Evolutionary conservation across 2,329 filamentous ascomycete genomes (phyloP), one percentile per base, ranked within the genome.

Genomic region (Hypoxylon sp.): DNA sequence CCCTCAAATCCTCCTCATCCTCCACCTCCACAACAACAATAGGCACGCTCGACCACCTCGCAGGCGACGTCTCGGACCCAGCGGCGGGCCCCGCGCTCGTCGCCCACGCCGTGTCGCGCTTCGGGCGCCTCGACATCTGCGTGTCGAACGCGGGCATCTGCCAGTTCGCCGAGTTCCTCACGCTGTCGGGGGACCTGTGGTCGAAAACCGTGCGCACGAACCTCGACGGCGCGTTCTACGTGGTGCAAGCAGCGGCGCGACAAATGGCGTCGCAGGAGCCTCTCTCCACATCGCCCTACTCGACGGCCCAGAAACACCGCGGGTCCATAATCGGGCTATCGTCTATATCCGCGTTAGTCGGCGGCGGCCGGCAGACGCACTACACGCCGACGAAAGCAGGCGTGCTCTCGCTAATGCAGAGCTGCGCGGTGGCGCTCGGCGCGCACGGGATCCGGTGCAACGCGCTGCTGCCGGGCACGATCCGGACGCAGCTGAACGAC

Each of bases 351-450:
- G 92, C 92, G 0, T 86, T 94, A 11, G 91, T 94, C 0, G 93
- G 93, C 39, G 93, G 93, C 47, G 92, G 90, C 0, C 83, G 86
- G 51, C 93, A 97, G 82, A 90, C 89, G 27, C 93, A 97, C 77
- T 97, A 97, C 80, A 97, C 93, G 15, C 92, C 93, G 8, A 97
- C 93, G 15, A 97, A 97, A 80, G 93, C 93, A 0, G 93, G 93
- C 2, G 86, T 97, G 2, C 77, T 93, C 39, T 92, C 89, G 51
- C 84, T 97, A 48, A 96, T 97, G 88, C 93, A 97, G 82, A 93
- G 90, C 71, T 89, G 89, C 39, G 93, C 93, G 0, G 91, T 93
- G 35, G 92, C 93, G 7, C 80, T 97, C 48, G 93, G 93, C 0
- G 86, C 88, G 75, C 87, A 96, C 78, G 84, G 85, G 4, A 94